Conservation (phyloP, 768 basidiomycete genomes). For the Rhodotorula taiwanensis region DNA sequence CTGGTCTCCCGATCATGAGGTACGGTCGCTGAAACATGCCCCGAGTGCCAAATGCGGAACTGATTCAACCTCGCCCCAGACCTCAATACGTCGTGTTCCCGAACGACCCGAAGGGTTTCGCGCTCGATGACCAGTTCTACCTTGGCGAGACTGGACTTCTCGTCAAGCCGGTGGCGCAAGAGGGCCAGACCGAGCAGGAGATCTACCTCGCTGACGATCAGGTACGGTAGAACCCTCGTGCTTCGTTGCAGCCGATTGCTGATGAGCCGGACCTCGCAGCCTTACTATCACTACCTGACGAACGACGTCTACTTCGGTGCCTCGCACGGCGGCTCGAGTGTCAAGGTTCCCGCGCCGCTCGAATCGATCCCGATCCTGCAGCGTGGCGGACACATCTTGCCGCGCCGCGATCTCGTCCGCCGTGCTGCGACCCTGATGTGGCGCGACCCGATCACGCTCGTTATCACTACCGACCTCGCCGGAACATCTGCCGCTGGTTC, state of each 20-base stretch:
- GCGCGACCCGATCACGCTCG: slow-evolving; percentile 84
- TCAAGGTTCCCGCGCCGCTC: slow-evolving; percentile 74
- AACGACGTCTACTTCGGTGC: slow-evolving; percentile 61
- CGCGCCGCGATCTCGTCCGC: slow-evolving; percentile 79
- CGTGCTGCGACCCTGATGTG: slow-evolving; percentile 81
- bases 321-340: slow-evolving; percentile 54
- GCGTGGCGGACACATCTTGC: slow-evolving; percentile 81
- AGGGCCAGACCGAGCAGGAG: slow-evolving; percentile 60
- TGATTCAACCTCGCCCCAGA: slow-evolving; percentile 50
- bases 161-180: slow-evolving; percentile 78
- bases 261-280: slow-evolving; percentile 47
- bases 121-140: slow-evolving; percentile 89
- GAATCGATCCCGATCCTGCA: slow-evolving; percentile 75
- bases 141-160: slow-evolving; percentile 77
- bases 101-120: slow-evolving; percentile 73
- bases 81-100: slow-evolving; percentile 97
- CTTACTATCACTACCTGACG: slow-evolving; percentile 92
- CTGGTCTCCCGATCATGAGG: slow-evolving; percentile 66
- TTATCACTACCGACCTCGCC: slow-evolving; percentile 57
- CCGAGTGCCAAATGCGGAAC: no score
- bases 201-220: slow-evolving; percentile 81
- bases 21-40: no score
- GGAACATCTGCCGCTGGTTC: slow-evolving; percentile 68
- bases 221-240: no score
- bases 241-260: neutral